A percentile compares a stretch with the other conserved stretches of the same genome.
These are phyloP conservation scores for Helotiales sp. DNA, from an alignment of 2,329 filamentous ascomycete species.

Conservation along the genomic window DNA sequence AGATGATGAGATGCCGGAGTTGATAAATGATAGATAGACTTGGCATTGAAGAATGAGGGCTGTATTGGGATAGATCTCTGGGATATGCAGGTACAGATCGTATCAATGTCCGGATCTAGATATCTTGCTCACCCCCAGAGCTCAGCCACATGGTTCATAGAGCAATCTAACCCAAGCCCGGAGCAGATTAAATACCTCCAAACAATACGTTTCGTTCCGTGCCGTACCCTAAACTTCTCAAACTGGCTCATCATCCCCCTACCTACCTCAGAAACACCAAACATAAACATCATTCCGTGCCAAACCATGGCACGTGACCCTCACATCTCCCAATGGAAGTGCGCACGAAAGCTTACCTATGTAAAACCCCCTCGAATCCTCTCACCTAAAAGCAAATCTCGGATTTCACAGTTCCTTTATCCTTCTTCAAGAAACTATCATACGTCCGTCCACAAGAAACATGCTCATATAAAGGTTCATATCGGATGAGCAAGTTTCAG, in stretches of 20 bases:
- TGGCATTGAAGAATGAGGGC: too few relatives aligned
- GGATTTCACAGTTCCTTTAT: too few relatives aligned
- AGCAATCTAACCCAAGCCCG: not conserved
- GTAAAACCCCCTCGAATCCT: not conserved
- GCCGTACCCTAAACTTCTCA: not conserved
- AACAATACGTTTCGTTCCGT: not conserved
- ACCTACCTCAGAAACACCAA: not conserved
- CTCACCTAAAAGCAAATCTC: not conserved
- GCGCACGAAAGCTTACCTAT: too few relatives aligned
- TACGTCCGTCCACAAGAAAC: too few relatives aligned
- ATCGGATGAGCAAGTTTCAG: constrained; percentile 10
- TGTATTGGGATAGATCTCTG: not conserved
- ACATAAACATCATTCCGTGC: not conserved
- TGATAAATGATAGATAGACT: constrained; percentile 12
- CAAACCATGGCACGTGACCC: not conserved
- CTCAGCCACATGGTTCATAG: constrained; percentile 5
- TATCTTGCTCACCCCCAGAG: not conserved
- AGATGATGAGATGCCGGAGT: constrained; percentile 27
- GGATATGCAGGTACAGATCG: not conserved
- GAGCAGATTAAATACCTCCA: too few relatives aligned
- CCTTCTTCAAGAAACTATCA: too few relatives aligned
- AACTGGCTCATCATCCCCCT: constrained; percentile 4
- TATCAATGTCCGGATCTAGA: not conserved
- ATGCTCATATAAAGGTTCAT: not conserved
- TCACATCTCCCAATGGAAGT: not conserved